Conservation (phyloP, 2,329 filamentous ascomycete species). For the Polytolypa hystricis region DNA sequence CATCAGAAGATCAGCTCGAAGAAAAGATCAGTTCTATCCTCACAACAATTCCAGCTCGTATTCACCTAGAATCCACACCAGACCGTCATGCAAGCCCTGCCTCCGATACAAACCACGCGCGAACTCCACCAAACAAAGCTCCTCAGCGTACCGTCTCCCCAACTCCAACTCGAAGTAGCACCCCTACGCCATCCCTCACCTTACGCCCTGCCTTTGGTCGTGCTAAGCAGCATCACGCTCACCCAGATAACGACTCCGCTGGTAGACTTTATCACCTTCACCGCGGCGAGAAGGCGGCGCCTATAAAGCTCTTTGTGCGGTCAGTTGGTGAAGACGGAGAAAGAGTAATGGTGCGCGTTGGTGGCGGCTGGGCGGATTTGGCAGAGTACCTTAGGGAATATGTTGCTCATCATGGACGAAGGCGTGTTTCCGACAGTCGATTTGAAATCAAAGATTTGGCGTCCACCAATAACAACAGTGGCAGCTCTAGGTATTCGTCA, state of each 20-base stretch:
- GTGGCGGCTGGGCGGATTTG: conserved; percentile 95
- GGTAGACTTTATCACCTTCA: conserved; percentile 90
- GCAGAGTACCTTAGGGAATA: conserved; percentile 93
- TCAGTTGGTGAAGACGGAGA: conserved; percentile 83
- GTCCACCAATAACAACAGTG: conserved; percentile 16
- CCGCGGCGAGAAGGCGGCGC: conserved; percentile 68
- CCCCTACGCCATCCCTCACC: conserved; percentile 56
- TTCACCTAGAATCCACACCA: conserved; percentile 54
- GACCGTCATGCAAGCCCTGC: conserved; percentile 22
- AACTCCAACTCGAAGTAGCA: conserved; percentile 37
- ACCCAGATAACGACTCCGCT: conserved; percentile 49
- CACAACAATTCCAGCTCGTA: conserved; percentile 64
- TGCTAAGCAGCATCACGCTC: conserved; percentile 23
- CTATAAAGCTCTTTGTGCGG: conserved; percentile 89
- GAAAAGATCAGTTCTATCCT: conserved; percentile 72
- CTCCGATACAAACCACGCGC: conserved; percentile 12
- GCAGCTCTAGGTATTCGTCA: conserved; percentile 12
- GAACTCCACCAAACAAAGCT: conserved; percentile 15
- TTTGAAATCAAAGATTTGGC: conserved; percentile 45
- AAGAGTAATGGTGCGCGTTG: conserved; percentile 94
- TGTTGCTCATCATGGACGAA: conserved; percentile 79
- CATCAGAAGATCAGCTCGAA: conserved; percentile 62
- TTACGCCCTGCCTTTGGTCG: conserved; percentile 47
- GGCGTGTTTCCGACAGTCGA: conserved; percentile 44
- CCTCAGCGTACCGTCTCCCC: conserved; percentile 25